Base-by-base conservation (phyloP, 768 basidiomycete species). In the Psilocybe sp. region DNA sequence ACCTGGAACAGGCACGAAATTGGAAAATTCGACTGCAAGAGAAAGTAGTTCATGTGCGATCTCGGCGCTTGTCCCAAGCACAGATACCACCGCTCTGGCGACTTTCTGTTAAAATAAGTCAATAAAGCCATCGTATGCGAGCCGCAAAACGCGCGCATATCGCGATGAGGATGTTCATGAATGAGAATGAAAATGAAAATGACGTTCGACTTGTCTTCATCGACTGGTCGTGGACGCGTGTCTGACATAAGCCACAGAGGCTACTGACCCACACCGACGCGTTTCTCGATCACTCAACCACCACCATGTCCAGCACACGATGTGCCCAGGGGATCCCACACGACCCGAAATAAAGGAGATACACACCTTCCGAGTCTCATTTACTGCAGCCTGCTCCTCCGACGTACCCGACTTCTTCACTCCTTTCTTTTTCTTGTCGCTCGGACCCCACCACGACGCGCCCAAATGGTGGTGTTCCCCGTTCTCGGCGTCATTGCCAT, bases 1-100 rank as follows among this genome's bases (percentile, higher is more conserved):
- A 0, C 82, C 84, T 0, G 77, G 73, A 12, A 88, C 59, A 9
- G 87, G 87, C 0, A 70, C 77, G 23, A 80, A 71, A 4, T 72
- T 65, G 15, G 76, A 67, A 7, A 79, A 50, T 12, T 79, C 76
- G 3, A 71, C 65, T 31, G 72, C 64, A 1, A 73, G 39, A 23
- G 63, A 62, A 33, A 82, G 70, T 0, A 68, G 64, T 50, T 80
- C 80, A 54, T 79, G 79, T 0, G 66, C 60, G 4, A 79, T 57
- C 32, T 75, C 70, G 1, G 61, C 65, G 0, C 72, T 62, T 2
- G 68, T 68, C 28, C 73, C 77, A 16, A 81, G 63, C 2, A 76
- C 69, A 13, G 75, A 67, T 0, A 53, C 59, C 0, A 65, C 68
- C 1, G 75, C 73, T 47, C 67, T 57, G 2, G 65, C 68, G 5